A percentile compares a stretch with the other conserved stretches of the same genome.
Conservation (phyloP, 2,329 filamentous ascomycete genomes). For the Colletotrichum magnum region DNA sequence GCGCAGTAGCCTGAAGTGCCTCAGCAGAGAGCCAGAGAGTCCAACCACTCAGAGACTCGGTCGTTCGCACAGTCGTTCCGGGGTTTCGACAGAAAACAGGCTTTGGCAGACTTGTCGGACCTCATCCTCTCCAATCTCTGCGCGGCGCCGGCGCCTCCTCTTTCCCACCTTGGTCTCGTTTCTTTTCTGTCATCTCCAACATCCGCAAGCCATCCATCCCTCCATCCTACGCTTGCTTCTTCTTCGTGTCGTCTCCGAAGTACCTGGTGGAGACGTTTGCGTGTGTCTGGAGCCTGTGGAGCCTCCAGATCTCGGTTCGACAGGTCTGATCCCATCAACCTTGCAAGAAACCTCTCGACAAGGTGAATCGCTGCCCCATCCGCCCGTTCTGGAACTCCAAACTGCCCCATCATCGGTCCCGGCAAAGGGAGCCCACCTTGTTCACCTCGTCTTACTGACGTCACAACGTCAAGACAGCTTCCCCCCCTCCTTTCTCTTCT, state of each 20-base stretch:
- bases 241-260: conserved; percentile 20
- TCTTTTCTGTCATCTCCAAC: conserved; percentile 34
- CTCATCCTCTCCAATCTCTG: conserved; percentile 33
- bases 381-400: conserved; percentile 35
- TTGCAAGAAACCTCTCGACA: conserved; percentile 29
- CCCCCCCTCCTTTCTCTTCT: conserved; percentile 1
- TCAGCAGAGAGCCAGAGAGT: conserved; percentile 11
- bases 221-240: conserved; percentile 12
- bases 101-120: conserved; percentile 32
- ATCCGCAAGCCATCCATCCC: conserved; percentile 20
- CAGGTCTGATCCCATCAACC: conserved; percentile 32
- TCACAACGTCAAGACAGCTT: conserved; percentile 26
- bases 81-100: conserved; percentile 35
- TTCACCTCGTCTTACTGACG: conserved; percentile 28
- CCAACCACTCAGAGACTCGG: conserved; percentile 26
- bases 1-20: background rate
- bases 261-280: conserved; percentile 32
- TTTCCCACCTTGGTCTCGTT: conserved; percentile 30
- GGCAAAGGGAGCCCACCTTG: conserved; percentile 27
- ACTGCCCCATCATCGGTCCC: conserved; percentile 22
- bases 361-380: conserved; percentile 34
- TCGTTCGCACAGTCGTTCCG: conserved; percentile 27
- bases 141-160: conserved; percentile 27
- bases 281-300: conserved; percentile 36
- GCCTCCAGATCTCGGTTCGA: conserved; percentile 36